Base-by-base conservation (phyloP, 169 alveolate genomes). In the Cryptosporidium andersoni region DNA sequence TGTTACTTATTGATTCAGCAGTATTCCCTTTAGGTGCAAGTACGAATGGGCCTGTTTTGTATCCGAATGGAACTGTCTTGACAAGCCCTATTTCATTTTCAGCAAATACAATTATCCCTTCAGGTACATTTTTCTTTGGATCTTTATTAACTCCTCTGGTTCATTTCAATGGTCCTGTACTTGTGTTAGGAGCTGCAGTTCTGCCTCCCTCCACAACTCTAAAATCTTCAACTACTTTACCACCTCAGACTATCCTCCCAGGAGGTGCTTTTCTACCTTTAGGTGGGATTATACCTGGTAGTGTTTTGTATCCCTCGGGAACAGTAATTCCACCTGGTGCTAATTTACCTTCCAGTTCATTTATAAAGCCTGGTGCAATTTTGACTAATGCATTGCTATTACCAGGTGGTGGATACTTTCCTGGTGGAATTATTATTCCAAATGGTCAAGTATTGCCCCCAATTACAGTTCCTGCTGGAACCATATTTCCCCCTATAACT, bases 351-450 rank as follows among this genome's bases (percentile, higher is more conserved):
- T 74, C 85, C 9, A 74, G 60, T 64, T 58, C 85, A 1, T 74
- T 58, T 45, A 74, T 74, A 45, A 74, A 74, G 11, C 85, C 85
- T 40, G 60, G 60, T 25, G 85, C 85, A 25, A 7, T 74, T 14
- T 64, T 74, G 16, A 74, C 85, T 9, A 74, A 74, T 37, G 85
- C 68, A 36, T 48, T 74, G 36, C 40, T 74, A 4, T 47, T 74
- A 9, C 85, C 85, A 16, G 85, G 85, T 45, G 85, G 85, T 48
- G 85, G 85, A 74, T 58, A 58, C 5, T 74, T 74, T 43, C 85
- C 85, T n/a, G 85, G 85, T 5, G 85, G 85, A 47, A 62, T 74
- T 12, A 43, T 74, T 37, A 60, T 74, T 37, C 85, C 85, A 47
- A 74, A 74, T 58, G 85, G 85, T 45, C 85, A 74, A 48, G 55